Percentiles rank a stretch among this genome's conserved stretches.
phyloP scores from a whole-genome alignment of 2,329 filamentous ascomycete species.

The Purpureocillium lavendulum region DNA sequence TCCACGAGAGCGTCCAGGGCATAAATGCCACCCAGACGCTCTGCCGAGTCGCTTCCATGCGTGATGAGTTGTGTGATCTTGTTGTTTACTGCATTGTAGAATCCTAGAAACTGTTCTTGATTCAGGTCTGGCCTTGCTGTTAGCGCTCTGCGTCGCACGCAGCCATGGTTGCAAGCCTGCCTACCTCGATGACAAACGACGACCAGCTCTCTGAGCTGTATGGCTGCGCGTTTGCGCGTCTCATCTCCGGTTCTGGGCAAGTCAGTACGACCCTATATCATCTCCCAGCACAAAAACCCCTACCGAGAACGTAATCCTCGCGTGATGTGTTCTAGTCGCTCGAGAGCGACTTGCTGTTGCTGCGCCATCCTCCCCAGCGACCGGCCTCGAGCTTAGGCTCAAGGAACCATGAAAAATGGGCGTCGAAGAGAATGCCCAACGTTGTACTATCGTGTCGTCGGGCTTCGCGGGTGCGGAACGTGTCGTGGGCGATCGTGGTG shows the following conservation, averaged over 20 bases:
- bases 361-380: conserved; percentile 27
- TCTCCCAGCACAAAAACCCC: conserved; percentile 5
- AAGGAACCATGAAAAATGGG: conserved; percentile 18
- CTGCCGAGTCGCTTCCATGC: conserved; percentile 76
- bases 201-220: conserved; percentile 47
- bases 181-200: conserved; percentile 46
- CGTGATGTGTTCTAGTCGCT: conserved; percentile 45
- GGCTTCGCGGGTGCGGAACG: conserved; percentile 4
- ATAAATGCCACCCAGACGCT: conserved; percentile 85
- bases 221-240: conserved; percentile 41
- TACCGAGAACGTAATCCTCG: conserved; percentile 50
- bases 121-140: conserved; percentile 53
- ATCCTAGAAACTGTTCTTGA: conserved; percentile 63
- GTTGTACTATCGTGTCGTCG: conserved; percentile 1
- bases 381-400: conserved; percentile 13
- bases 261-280: too few relatives aligned
- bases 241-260: conserved; percentile 34
- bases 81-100: conserved; percentile 49
- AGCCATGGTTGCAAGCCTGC: conserved; percentile 1
- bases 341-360: conserved; percentile 44
- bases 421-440: conserved; percentile 4
- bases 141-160: conserved; percentile 8
- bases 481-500: conserved; percentile 1
- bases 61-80: conserved; percentile 61
- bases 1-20: conserved; percentile 90